Evolutionary conservation across 306 rosid genomes (phyloP), one percentile per base, ranked within the genome.

Genomic region (Argentina anserina): DNA sequence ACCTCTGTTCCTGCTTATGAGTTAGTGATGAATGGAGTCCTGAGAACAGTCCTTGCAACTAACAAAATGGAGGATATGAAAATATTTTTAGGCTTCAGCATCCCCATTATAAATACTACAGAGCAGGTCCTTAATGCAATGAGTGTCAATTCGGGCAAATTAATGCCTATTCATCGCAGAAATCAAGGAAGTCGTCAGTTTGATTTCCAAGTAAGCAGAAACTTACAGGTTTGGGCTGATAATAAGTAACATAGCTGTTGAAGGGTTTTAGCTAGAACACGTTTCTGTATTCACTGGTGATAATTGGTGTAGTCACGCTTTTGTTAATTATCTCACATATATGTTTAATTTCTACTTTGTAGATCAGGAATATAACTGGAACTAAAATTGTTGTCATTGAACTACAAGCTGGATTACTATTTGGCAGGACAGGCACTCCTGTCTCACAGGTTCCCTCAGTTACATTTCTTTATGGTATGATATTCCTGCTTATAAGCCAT

Each of bases 1-100:
- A 81, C 95, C 33, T 75, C 90, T n/a, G 87, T 87, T 79, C 85
- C 91, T 63, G 84, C 91, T 17, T 80, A 83, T 15, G 95, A 81
- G 80, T 55, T 89, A 82, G 74, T 77, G 76, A 80, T 87, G 29
- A 71, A 81, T 46, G 88, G 85, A 61, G 73, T 80, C 70, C 90
- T 87, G 71, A 83, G 95, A 78, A 89, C 95, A 34, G 86, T 89
- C 25, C 34, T 81, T 71, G 87, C 91, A 71, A 87, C 91, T 36
- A 79, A 81, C 70, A 85, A 87, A 83, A 40, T 73, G 69, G 90
- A 83, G 67, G 87, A 87, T 70, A 15, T 89, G 75, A 49, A 76
- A 39, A 33, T 89, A 71, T 89, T 83, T 81, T 69, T 89, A 80
- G 90, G 85, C 76, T 89, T 89, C 56, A 84, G 84, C 68, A 81